Base-by-base conservation (phyloP, 495 filamentous ascomycete genomes). In the Pseudotulostoma volvatum region DNA sequence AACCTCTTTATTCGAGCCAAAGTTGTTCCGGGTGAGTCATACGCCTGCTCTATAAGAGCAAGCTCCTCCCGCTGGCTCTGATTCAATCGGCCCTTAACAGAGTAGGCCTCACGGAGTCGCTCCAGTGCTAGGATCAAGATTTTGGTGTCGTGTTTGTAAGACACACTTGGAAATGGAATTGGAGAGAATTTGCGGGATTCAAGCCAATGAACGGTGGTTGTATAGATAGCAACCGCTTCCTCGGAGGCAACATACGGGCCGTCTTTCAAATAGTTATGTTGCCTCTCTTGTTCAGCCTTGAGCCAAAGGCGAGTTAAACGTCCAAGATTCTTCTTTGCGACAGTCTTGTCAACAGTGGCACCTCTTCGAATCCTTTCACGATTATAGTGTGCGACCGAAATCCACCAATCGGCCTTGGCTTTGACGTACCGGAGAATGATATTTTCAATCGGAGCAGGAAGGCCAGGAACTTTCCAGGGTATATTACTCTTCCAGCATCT, bases 401-500 rank as follows among this genome's bases (percentile, higher is more conserved):
- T 88, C 90, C 90, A 97, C 92, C 90, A 97, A 56, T 97, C 90
- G 18, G 90, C 92, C 64, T 97, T 97, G 54, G 84, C 83, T 69
- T 97, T 97, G 42, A 97, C 90, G 47, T 97, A 97, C 43, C 90
- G 79, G 42, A 97, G 69, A 50, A 97, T 96, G 48, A 96, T 93
- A 50, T 96, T 96, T 59, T 97, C 90, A 40, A 97, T 96, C 1
- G 90, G 86, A 2, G 92, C 92, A 31, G 90, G 90, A 36, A 97
- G 58, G 19, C 90, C 90, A 39, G 90, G 90, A 2, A 97, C 90
- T 62, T 97, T 97, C 90, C 90, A 97, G 3, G 90, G 90, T 49
- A 97, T 96, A 51, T 97, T 97, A 69, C 86, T 94, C 80, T 99
- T 99, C 90, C 90, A 99, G 61, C 90, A 99, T 57, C 90, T 71